Base-by-base conservation (phyloP, 345 rosid genomes). In the Salix brachista region DNA sequence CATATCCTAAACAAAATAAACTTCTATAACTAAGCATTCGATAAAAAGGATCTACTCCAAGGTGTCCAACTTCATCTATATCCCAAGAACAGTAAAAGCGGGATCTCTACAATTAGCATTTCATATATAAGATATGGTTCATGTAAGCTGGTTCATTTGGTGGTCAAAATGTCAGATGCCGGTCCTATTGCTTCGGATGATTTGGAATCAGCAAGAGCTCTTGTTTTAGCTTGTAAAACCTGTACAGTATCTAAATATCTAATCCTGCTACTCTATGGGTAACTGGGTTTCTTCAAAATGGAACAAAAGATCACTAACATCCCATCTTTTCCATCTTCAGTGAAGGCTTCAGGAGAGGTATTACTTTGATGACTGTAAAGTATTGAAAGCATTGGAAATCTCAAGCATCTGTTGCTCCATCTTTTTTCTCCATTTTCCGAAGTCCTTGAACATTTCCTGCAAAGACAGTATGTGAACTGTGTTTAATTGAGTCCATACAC, bases 361-460 rank as follows among this genome's bases (percentile, higher is more conserved):
- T 79, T 82, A 83, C 79, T 75, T 84, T 52, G 90, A 78, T 67
- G 84, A 77, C 88, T 88, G 88, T 83, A 92, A 75, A 56, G 76
- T 87, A 64, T 79, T 74, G 60, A 92, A 81, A 16, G 93, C 71
- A 79, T 84, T 84, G 36, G 90, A 82, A 50, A 90, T 79, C 79
- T 91, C 94, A 56, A 77, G 77, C 80, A 95, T 83, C 87, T 88
- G 99, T 79, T 90, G 88, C 81, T 92, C 97, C 69, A 87, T 84
- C 84, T 91, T 90, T 25, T 80, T 89, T 83, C 89, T 95, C 99
- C 99, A 92, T 42, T 89, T 85, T 75, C 83, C 73, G 78, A 88
- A 75, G 81, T 95, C 97, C 82, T 92, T 90, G 69, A 82, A 78
- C 83, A 83, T 88, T 83, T 90, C 95, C 97, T 92, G 88, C 52